phyloP scores from a whole-genome alignment of 257 asterid species.

The Nemophila menziesii region DNA sequence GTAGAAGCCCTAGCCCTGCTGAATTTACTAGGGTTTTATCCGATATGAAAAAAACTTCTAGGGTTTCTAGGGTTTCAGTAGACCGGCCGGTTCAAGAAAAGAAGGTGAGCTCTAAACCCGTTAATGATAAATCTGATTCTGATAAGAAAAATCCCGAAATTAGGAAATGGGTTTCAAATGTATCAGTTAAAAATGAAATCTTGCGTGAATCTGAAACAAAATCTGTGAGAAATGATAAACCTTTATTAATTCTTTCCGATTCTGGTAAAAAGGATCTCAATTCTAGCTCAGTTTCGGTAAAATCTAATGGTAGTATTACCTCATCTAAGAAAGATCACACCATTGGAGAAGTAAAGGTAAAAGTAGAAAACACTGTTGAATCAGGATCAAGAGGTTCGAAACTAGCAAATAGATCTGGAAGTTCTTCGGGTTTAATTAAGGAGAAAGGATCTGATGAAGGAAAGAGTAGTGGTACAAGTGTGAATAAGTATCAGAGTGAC shows the following conservation, averaged over 20 bases:
- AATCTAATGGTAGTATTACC: conserved; percentile 9
- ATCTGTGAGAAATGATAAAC: conserved; percentile 15
- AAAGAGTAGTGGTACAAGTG: conserved; percentile 6
- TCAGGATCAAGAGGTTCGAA: conserved; percentile 26
- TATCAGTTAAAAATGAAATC: conserved; percentile 14
- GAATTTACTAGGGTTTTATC: conserved; percentile 36
- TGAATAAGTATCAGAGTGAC: conserved; percentile 43
- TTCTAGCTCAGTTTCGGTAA: conserved; percentile 13
- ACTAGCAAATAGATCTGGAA: conserved; percentile 17
- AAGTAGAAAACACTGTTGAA: conserved; percentile 15
- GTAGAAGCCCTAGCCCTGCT: conserved; percentile 75
- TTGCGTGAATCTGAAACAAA: conserved; percentile 11
- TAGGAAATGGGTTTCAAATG: conserved; percentile 14
- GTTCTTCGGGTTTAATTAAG: conserved; percentile 12
- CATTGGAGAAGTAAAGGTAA: conserved; percentile 19
- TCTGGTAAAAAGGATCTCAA: conserved; percentile 16
- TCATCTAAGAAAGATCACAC: conserved; percentile 5
- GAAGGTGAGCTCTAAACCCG: conserved; percentile 17
- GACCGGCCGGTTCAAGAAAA: conserved; percentile 19
- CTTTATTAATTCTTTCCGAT: conserved; percentile 7
- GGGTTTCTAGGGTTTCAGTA: conserved; percentile 39
- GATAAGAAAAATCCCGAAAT: conserved; percentile 13
- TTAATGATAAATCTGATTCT: conserved; percentile 12
- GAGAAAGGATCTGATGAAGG: conserved; percentile 24
- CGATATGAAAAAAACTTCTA: conserved; percentile 23